These are phyloP conservation scores for Lichenothelia convexa DNA, from an alignment of 495 filamentous ascomycete genomes.

Conservation along the genomic window DNA sequence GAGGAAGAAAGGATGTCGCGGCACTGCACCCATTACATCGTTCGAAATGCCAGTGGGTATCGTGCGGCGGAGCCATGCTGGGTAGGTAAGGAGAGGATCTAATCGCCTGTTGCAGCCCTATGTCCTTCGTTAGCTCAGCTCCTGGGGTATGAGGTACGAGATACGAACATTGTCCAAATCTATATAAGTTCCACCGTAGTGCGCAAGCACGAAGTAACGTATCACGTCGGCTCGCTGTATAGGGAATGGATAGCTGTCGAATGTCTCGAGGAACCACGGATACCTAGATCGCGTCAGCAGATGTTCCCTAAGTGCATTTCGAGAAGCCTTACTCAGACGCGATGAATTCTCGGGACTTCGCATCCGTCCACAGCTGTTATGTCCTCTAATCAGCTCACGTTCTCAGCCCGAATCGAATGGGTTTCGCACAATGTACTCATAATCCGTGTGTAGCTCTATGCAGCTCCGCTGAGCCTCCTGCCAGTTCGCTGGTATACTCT, in stretches of 20 bases:
- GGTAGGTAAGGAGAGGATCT: conserved; percentile 64
- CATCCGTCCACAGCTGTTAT: conserved; percentile 81
- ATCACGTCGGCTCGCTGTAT: conserved; percentile 82
- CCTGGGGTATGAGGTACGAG: background rate
- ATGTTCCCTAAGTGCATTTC: too few relatives aligned
- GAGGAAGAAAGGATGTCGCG: conserved; percentile 70
- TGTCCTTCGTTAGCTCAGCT: conserved; percentile 19
- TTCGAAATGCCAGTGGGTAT: conserved; percentile 75
- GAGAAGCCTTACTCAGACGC: conserved; percentile 24
- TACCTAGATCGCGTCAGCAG: conserved; percentile 44
- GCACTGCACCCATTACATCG: conserved; percentile 68
- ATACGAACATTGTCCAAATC: conserved; percentile 81
- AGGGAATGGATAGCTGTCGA: conserved; percentile 58
- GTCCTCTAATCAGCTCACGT: conserved; percentile 9
- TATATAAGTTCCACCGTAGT: conserved; percentile 76
- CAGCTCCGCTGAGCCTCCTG: conserved; percentile 53
- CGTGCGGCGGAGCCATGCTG: conserved; percentile 65
- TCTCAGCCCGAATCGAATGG: too few relatives aligned
- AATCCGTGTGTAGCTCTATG: conserved; percentile 55
- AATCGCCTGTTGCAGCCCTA: conserved; percentile 70
- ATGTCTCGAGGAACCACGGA: conserved; percentile 73
- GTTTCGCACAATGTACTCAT: too few relatives aligned
- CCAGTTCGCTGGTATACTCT: conserved; percentile 60
- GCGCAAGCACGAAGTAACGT: conserved; percentile 68
- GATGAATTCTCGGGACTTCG: conserved; percentile 57